These are phyloP conservation scores for Saccharomycopsis sp. DNA, from an alignment of 805 yeast species.

Conservation along the genomic window DNA sequence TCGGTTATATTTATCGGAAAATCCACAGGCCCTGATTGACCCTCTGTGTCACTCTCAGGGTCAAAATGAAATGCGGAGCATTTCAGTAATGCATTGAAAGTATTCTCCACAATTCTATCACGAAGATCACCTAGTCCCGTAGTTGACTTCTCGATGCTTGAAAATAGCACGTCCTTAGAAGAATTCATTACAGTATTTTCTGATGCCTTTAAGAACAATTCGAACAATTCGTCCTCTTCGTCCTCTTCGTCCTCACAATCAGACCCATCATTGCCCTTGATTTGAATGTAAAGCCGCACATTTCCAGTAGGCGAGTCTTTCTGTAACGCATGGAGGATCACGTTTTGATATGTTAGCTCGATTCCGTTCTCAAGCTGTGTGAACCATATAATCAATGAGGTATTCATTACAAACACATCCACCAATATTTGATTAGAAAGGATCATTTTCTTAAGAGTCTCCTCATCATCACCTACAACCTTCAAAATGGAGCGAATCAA, in stretches of 20 bases:
- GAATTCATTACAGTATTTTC: background rate
- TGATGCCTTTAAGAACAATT: slow-evolving; percentile 22
- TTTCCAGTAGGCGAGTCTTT: slow-evolving; percentile 6
- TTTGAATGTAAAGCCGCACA: slow-evolving; percentile 20
- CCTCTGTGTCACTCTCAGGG: slow-evolving; percentile 11
- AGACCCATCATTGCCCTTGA: slow-evolving; percentile 4
- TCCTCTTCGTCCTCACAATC: too few relatives aligned
- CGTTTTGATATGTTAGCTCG: slow-evolving; percentile 29
- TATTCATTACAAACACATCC: slow-evolving; percentile 35
- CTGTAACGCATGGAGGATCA: slow-evolving; percentile 24
- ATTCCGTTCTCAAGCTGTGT: slow-evolving; percentile 31
- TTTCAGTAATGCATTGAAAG: slow-evolving; percentile 32
- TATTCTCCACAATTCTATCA: slow-evolving; percentile 32
- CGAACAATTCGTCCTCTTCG: slow-evolving; percentile 23
- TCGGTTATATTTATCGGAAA: background rate
- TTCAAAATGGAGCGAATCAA: background rate
- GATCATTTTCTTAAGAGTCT: background rate
- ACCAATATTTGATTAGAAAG: slow-evolving; percentile 13
- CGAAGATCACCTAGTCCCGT: slow-evolving; percentile 32
- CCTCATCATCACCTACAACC: background rate
- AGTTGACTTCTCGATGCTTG: background rate
- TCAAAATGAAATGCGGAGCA: slow-evolving; percentile 26
- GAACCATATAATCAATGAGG: slow-evolving; percentile 36
- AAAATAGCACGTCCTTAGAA: slow-evolving; percentile 20
- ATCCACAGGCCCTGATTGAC: background rate